Percentiles rank a stretch among this genome's conserved stretches.
phyloP scores from a whole-genome alignment of 495 filamentous ascomycete genomes.

The Podospora tetraspora region DNA sequence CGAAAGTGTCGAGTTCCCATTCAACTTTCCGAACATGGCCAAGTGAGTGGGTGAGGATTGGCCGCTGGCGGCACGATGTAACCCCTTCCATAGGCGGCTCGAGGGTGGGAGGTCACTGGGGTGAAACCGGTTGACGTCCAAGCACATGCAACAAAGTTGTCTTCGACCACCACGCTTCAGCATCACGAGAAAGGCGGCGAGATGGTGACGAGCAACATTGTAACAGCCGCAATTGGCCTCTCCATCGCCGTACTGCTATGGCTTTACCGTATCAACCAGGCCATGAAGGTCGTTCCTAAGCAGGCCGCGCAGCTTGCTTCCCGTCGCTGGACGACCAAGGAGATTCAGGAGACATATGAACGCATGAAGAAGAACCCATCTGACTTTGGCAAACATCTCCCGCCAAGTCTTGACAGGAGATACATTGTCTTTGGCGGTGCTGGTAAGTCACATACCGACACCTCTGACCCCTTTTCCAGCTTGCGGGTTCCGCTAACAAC shows the following conservation, averaged over 20 bases:
- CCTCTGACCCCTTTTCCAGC: not conserved
- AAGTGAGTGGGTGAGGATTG: not conserved
- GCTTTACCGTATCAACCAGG: constrained; percentile 47
- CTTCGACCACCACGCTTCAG: not conserved
- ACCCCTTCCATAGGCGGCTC: not conserved
- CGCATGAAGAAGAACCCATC: constrained; percentile 41
- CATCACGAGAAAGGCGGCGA: not conserved
- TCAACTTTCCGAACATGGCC: not conserved
- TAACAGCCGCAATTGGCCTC: constrained; percentile 1
- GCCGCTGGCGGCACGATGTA: not conserved
- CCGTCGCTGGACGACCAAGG: constrained; percentile 47
- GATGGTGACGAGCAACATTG: not conserved
- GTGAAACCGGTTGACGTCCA: not conserved
- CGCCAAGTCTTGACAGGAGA: constrained; percentile 48
- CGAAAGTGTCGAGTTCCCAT: not conserved
- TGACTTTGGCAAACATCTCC: constrained; percentile 45
- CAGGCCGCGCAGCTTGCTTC: constrained; percentile 40
- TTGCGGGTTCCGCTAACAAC: not conserved
- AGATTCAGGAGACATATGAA: constrained; percentile 46
- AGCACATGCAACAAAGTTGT: not conserved
- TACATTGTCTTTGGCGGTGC: constrained; percentile 56
- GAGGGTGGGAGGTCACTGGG: not conserved
- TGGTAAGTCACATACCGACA: constrained; percentile 31
- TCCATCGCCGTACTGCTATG: constrained; percentile 35
- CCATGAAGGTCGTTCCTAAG: constrained; percentile 45